These are phyloP conservation scores for Phyllosticta paracitricarpa DNA, from an alignment of 2,329 filamentous ascomycete species.

Conservation along the genomic window DNA sequence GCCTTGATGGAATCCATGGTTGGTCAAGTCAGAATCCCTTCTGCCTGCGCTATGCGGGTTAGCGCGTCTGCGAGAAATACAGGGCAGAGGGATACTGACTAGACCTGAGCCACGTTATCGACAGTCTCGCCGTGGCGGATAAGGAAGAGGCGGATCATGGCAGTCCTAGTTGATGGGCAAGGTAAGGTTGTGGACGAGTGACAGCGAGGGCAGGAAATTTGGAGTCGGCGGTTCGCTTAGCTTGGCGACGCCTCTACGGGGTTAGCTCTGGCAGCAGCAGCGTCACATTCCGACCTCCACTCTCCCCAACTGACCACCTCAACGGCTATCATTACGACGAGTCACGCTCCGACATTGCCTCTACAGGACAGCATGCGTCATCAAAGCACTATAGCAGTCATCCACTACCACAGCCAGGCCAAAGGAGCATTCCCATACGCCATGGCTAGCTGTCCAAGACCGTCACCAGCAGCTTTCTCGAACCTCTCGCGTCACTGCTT, in stretches of 20 bases:
- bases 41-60: slow-evolving; percentile 55
- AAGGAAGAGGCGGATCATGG: slow-evolving; percentile 56
- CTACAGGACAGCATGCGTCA: too few relatives aligned
- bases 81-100: slow-evolving; percentile 38
- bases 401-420: too few relatives aligned
- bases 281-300: not conserved
- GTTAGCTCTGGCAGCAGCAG: not conserved
- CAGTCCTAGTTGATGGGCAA: not conserved
- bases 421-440: too few relatives aligned
- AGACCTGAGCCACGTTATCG: slow-evolving; percentile 72
- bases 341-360: not conserved
- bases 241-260: not conserved
- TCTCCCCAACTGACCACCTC: not conserved
- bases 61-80: slow-evolving; percentile 12
- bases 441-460: too few relatives aligned
- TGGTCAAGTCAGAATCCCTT: slow-evolving; percentile 70
- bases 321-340: not conserved
- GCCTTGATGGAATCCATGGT: slow-evolving; percentile 73
- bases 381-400: too few relatives aligned
- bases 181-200: not conserved
- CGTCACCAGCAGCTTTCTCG: too few relatives aligned
- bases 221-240: not conserved
- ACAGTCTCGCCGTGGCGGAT: slow-evolving; percentile 85
- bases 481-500: too few relatives aligned
- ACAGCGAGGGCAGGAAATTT: not conserved